Base-by-base conservation (phyloP, 192 early-diverging fungal genomes). In the Umbelopsis isabellina region DNA sequence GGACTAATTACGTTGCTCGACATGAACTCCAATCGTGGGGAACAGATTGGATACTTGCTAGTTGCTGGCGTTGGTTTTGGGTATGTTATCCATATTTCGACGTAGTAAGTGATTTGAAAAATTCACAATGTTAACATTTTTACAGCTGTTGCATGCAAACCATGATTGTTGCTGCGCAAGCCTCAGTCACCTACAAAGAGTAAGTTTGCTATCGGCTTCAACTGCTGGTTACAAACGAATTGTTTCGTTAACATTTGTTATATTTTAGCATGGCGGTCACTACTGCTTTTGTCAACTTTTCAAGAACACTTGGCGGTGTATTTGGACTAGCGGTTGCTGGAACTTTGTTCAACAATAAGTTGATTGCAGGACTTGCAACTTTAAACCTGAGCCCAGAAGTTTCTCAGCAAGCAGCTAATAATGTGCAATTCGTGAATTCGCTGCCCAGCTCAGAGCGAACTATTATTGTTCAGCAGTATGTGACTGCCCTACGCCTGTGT, bases 101-200 rank as follows among this genome's bases (percentile, higher is more conserved):
- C 0, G 8, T 37, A 5, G 8, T 35, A 11, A 6, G 1, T 35
- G 10, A 6, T 35, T 35, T 30, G 27, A 3, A 2, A 30, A 30
- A 30, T 30, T 35, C 15, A 12, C 13, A 5, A 37, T 4, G 13
- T 27, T 61, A 12, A 15, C 6, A 8, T 35, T 25, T 16, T 27
- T 33, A 18, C 30, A 94, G 95, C 48, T 82, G 77, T 37, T 82
- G 88, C 65, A 79, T 95, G 65, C 93, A 94, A 81, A 89, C 88
- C 1, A 84, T 87, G 30, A 84, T 94, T 72, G 77, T 94, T 66
- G 91, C 86, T 3, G 84, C 88, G 4, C 95, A 95, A 70, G 89
- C 88, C 0, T 79, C 85, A 1, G 93, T 94, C 1, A 65, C 79
- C 5, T 80, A 83, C 49, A 73, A 75, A 16, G 84, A 90, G 46